phyloP scores from a whole-genome alignment of 2,329 filamentous ascomycete genomes.

The Penicillium thymicola region DNA sequence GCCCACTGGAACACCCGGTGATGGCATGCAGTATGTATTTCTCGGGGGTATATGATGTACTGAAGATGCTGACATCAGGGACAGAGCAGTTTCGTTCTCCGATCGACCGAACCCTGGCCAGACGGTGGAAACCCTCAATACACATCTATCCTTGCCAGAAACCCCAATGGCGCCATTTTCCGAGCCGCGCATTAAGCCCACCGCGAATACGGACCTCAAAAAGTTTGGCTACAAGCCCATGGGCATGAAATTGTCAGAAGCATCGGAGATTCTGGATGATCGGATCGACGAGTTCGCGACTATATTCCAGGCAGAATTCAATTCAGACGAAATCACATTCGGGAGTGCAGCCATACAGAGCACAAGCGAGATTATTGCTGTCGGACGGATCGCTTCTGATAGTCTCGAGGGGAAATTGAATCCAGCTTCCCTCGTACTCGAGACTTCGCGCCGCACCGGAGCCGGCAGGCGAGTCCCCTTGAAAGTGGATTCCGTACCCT shows the following conservation, averaged over 20 bases:
- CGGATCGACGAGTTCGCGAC: slow-evolving; percentile 83
- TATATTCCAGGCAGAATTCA: slow-evolving; percentile 70
- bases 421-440: slow-evolving; percentile 76
- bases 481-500: slow-evolving; percentile 65
- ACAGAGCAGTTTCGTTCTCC: slow-evolving; percentile 63
- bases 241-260: slow-evolving; percentile 90
- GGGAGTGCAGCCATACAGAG: slow-evolving; percentile 83
- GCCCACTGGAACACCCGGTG: slow-evolving; percentile 27
- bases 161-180: slow-evolving; percentile 68
- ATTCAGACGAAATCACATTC: slow-evolving; percentile 74
- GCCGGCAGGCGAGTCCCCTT: slow-evolving; percentile 78
- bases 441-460: slow-evolving; percentile 80
- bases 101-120: slow-evolving; percentile 77
- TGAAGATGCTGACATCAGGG: slow-evolving; percentile 13
- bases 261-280: slow-evolving; percentile 90
- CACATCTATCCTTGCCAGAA: slow-evolving; percentile 64
- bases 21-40: slow-evolving; percentile 39
- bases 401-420: slow-evolving; percentile 81
- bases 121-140: slow-evolving; percentile 77
- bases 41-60: neutral
- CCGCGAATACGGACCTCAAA: slow-evolving; percentile 80
- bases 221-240: slow-evolving; percentile 90
- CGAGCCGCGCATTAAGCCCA: slow-evolving; percentile 78
- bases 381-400: slow-evolving; percentile 89
- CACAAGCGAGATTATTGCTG: slow-evolving; percentile 80